Base-by-base conservation (phyloP, 441 rosid species). In the Pelargonium fulgidum region DNA sequence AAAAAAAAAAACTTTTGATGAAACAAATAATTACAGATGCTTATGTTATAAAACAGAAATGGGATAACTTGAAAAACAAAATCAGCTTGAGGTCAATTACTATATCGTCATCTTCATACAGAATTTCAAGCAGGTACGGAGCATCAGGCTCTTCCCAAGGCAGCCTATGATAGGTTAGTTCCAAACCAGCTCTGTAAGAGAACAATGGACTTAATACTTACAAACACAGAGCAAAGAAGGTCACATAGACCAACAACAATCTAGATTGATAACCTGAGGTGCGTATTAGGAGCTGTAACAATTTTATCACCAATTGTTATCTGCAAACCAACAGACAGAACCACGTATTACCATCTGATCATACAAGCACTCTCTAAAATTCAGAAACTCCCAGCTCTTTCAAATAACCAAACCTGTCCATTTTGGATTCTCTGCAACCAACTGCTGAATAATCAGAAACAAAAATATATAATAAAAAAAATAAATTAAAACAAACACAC, bases 111-210 rank as follows among this genome's bases (percentile, higher is more conserved):
- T 89, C 97, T 78, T 93, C 91, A 69, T 86, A 88, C 45, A 88
- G 77, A 67, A 88, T 72, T 67, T 80, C 78, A 7, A 89, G 75
- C 70, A 69, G 52, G 78, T 81, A 79, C 5, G 89, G 96, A 6
- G 89, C 84, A 39, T 87, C 90, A 8, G 88, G 96, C 84, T 88
- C 99, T 76, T 85, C 82, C 99, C 97, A 91, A 7, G 99, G 97
- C 78, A 86, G 85, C 84, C 97, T 86, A 72, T 84, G 85, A 79
- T 93, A 91, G 39, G 85, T 81, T 69, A 91, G 78, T 67, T 82
- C 81, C 1, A 87, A 88, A 78, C 84, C 88, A 76, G 24, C 80
- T 76, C 96, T 89, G 77, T 13, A 63, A 69, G 69, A 7, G 17
- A 52, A 2, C 56, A 65, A 26, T 71, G 29, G 4, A 68, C 26